These are phyloP conservation scores for Termitomyces heimii DNA, from an alignment of 768 basidiomycete species.

Conservation along the genomic window DNA sequence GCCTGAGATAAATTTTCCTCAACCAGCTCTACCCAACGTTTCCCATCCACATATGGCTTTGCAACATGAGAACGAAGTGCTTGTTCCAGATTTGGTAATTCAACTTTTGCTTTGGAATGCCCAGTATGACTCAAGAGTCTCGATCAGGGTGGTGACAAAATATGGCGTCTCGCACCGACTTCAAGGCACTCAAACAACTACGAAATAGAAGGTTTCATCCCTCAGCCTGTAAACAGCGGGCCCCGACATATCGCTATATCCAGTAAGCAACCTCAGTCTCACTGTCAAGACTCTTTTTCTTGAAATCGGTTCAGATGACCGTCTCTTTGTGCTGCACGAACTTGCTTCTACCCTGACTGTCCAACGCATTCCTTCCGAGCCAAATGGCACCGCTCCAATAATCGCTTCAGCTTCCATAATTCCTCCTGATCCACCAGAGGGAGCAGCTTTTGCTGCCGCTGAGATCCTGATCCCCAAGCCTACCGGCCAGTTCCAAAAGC, in stretches of 20 bases:
- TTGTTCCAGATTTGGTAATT: conserved; percentile 55
- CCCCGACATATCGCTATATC: conserved; percentile 51
- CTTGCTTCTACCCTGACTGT: conserved; percentile 51
- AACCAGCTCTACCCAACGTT: conserved; percentile 25
- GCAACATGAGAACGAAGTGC: conserved; percentile 43
- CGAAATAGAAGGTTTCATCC: conserved; percentile 48
- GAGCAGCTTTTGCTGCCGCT: conserved; percentile 43
- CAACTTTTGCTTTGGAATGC: neutral
- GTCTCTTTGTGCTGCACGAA: conserved; percentile 51
- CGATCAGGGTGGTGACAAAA: conserved; percentile 50
- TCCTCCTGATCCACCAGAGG: conserved; percentile 34
- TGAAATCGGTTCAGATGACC: conserved; percentile 28
- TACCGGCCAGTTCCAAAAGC: conserved; percentile 36
- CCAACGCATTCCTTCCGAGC: conserved; percentile 47
- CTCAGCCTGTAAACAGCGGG: conserved; percentile 36
- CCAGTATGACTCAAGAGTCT: neutral
- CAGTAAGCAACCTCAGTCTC: conserved; percentile 17
- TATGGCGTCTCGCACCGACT: conserved; percentile 50
- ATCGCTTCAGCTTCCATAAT: conserved; percentile 45
- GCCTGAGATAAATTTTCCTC: conserved; percentile 48
- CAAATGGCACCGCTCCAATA: conserved; percentile 44
- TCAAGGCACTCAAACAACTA: conserved; percentile 44
- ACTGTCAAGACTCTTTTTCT: neutral
- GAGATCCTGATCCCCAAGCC: conserved; percentile 58
- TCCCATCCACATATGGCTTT: conserved; percentile 63